A percentile compares a stretch with the other conserved stretches of the same genome.
These are phyloP conservation scores for Porogramme epimiltina DNA, from an alignment of 1,284 basidiomycete genomes.

Conservation along the genomic window DNA sequence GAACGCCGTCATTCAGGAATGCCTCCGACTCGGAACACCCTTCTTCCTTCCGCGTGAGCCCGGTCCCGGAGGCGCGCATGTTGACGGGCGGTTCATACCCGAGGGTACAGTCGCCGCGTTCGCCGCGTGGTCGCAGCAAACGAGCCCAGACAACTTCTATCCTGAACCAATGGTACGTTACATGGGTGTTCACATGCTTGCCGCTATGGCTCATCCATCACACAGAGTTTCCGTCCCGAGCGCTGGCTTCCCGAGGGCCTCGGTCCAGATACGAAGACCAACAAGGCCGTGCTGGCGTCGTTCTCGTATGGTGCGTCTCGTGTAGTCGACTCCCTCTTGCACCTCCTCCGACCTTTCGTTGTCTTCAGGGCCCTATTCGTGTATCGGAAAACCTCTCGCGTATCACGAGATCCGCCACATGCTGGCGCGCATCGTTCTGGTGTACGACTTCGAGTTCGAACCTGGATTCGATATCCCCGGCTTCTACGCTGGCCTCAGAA, in stretches of 20 bases:
- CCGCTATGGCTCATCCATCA: neutral
- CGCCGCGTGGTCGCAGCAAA: slow-evolving; percentile 28
- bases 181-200: too few relatives aligned
- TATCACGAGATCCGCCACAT: slow-evolving; percentile 27
- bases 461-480: too few relatives aligned
- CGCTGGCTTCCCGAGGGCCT: slow-evolving; percentile 25
- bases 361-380: slow-evolving; percentile 2
- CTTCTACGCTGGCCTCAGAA: too few relatives aligned
- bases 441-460: slow-evolving; percentile 20
- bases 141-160: slow-evolving; percentile 26
- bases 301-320: slow-evolving; percentile 25
- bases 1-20: slow-evolving; percentile 29
- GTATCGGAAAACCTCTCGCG: slow-evolving; percentile 25
- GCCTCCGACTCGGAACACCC: slow-evolving; percentile 26
- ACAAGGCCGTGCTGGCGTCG: slow-evolving; percentile 20
- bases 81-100: slow-evolving; percentile 28
- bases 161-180: slow-evolving; percentile 19
- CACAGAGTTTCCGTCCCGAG: slow-evolving; percentile 25
- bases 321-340: too few relatives aligned
- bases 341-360: too few relatives aligned
- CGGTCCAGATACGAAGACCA: slow-evolving; percentile 14
- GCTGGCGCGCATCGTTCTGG: slow-evolving; percentile 17
- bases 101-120: slow-evolving; percentile 27
- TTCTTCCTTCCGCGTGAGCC: slow-evolving; percentile 27
- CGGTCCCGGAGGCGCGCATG: slow-evolving; percentile 17